Evolutionary conservation across 768 basidiomycete genomes (phyloP), one percentile per base, ranked within the genome.

Genomic region (Botryobasidium botryosum): DNA sequence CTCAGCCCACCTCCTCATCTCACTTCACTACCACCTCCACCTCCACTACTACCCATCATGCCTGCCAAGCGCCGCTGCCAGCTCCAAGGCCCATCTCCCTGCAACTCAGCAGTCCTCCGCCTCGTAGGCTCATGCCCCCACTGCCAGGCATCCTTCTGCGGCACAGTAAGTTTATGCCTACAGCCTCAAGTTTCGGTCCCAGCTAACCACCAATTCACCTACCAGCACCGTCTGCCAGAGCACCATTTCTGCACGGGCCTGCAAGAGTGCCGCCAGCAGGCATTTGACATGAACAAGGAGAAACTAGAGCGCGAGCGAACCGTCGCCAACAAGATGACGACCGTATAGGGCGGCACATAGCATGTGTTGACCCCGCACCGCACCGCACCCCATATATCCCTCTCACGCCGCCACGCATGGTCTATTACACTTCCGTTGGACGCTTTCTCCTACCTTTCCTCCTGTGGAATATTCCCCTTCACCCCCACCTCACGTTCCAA

Each of bases 251-350:
- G 86, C 65, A 71, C 73, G 52, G 79, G 86, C 50, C 65, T 91
- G 50, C 77, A 82, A 57, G 77, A 77, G 60, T 90, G 86, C 64
- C 68, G 79, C 51, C 79, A 85, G 60, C 79, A 84, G 61, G 86
- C 86, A 17, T 90, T 87, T 57, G 75, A 85, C 52, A 70, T 73
- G 56, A 88, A 90, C 68, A 87, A 88, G 74, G 69, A 65, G 43
- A 83, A 83, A 64, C 65, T 90, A 47, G 85, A 87, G 69, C 76
- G 77, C 53, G 86, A 90, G 63, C 75, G 80, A 62, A 90, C 86
- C 17, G 78, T 83, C 28, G 77, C 78, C 27, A 66, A 80, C 57
- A 88, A 87, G 77, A 77, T 90, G 71, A 78, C 79, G 47, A 77
- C 74, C 38, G 80, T 80, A 58, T 85, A 55, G 67, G 44, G 39